A percentile compares a stretch with the other conserved stretches of the same genome.
phyloP scores from a whole-genome alignment of 306 rosid genomes.

The Dalbergia oliveri region DNA sequence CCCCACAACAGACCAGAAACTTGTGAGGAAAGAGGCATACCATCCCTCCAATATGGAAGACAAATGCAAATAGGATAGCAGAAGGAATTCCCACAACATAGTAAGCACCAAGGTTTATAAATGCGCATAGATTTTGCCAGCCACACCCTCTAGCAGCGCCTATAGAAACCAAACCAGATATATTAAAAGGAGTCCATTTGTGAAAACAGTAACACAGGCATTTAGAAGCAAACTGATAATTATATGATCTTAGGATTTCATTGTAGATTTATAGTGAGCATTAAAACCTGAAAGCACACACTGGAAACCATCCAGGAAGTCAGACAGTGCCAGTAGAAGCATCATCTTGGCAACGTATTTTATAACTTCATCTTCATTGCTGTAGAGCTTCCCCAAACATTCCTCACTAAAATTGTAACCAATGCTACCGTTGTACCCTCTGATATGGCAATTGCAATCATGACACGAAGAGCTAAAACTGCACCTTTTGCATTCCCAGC shows the following conservation, averaged over 20 bases:
- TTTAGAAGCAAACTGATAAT: neutral
- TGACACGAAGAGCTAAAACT: slow-evolving; percentile 58
- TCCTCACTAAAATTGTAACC: slow-evolving; percentile 55
- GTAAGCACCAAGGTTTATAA: slow-evolving; percentile 69
- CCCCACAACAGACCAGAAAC: slow-evolving; percentile 9
- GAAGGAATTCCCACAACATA: slow-evolving; percentile 71
- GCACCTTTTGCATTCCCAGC: slow-evolving; percentile 63
- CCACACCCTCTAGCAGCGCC: slow-evolving; percentile 86
- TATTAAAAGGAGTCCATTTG: neutral
- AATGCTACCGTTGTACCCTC: slow-evolving; percentile 54
- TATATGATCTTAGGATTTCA: neutral
- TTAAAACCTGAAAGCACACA: slow-evolving; percentile 71
- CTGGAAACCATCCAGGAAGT: slow-evolving; percentile 74
- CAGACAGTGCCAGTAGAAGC: slow-evolving; percentile 70
- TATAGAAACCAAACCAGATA: neutral
- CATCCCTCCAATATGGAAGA: slow-evolving; percentile 68
- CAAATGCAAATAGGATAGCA: slow-evolving; percentile 62
- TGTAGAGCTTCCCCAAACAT: slow-evolving; percentile 64
- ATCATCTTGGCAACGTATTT: slow-evolving; percentile 65
- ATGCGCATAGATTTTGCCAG: slow-evolving; percentile 72
- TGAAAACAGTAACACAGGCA: neutral
- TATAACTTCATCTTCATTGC: slow-evolving; percentile 65
- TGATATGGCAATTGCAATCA: slow-evolving; percentile 50
- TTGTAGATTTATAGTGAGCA: neutral
- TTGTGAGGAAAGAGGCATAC: slow-evolving; percentile 40